These are phyloP conservation scores for Pleomassaria siparia DNA, from an alignment of 2,329 filamentous ascomycete genomes.

Conservation along the genomic window DNA sequence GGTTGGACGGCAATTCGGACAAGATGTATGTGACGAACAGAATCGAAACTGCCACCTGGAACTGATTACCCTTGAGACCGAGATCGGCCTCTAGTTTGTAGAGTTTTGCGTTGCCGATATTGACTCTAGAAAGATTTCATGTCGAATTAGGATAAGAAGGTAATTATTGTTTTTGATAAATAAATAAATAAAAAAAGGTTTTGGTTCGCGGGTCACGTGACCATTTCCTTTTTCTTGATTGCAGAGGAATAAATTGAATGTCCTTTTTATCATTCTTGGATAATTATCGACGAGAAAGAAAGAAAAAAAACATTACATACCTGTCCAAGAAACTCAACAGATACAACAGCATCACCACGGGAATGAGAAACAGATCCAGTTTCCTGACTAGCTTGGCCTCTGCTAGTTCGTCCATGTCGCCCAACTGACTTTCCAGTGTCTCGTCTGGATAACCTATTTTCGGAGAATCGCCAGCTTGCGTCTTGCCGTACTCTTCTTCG, in stretches of 20 bases:
- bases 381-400: constrained; percentile 64
- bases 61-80: constrained; percentile 63
- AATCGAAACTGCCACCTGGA: constrained; percentile 57
- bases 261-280: no score
- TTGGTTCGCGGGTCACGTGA: no score
- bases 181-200: no score
- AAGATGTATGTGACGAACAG: constrained; percentile 51
- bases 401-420: constrained; percentile 40
- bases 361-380: constrained; percentile 65
- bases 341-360: constrained; percentile 69
- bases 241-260: no score
- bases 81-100: constrained; percentile 66
- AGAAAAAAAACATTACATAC: constrained; percentile 35
- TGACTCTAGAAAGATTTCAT: constrained; percentile 52
- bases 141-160: no score
- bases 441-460: constrained; percentile 24
- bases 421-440: constrained; percentile 27
- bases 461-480: constrained; percentile 11
- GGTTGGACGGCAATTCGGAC: constrained; percentile 49
- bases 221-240: no score
- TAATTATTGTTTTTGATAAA: no score
- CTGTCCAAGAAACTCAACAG: constrained; percentile 75
- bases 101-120: constrained; percentile 70
- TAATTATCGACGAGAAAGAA: not conserved
- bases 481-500: constrained; percentile 23